Evolutionary conservation across 352 stramenopile genomes (phyloP).

Genomic region (Phytophthora syringae): DNA sequence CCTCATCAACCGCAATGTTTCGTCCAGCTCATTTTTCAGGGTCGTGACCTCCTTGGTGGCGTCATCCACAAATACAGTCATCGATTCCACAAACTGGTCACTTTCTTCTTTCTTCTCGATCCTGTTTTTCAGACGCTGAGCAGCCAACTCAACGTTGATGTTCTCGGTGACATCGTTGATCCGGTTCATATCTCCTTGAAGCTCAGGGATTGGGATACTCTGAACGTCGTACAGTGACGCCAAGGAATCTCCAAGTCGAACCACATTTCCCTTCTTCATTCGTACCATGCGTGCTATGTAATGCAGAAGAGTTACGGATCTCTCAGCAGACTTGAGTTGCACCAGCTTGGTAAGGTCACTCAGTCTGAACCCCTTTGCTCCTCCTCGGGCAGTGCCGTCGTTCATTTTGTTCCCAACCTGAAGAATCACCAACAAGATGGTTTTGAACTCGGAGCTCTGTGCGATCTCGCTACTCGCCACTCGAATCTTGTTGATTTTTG

Average conservation of each 20-base stretch:
- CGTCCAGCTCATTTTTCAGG: slow-evolving; percentile 60
- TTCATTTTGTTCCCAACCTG: slow-evolving; percentile 91
- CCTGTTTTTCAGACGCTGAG: slow-evolving; percentile 76
- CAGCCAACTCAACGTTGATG: slow-evolving; percentile 66
- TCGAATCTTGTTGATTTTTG: slow-evolving; percentile 69
- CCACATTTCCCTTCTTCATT: slow-evolving; percentile 67
- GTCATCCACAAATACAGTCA: slow-evolving; percentile 65
- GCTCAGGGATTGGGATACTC: slow-evolving; percentile 76
- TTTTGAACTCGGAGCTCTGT: slow-evolving; percentile 74
- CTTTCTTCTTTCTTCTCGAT: slow-evolving; percentile 72
- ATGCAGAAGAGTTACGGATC: slow-evolving; percentile 70
- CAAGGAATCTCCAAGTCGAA: slow-evolving; percentile 68
- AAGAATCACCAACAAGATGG: slow-evolving; percentile 69
- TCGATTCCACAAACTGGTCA: slow-evolving; percentile 70
- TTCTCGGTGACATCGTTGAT: slow-evolving; percentile 68
- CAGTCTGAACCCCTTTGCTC: slow-evolving; percentile 76
- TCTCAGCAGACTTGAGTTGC: slow-evolving; percentile 74
- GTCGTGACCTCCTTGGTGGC: slow-evolving; percentile 34
- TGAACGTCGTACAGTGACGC: slow-evolving; percentile 78
- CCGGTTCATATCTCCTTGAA: slow-evolving; percentile 74
- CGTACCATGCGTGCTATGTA: slow-evolving; percentile 78
- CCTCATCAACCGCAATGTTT: slow-evolving; percentile 51
- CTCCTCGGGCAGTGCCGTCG: slow-evolving; percentile 64
- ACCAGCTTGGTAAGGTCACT: slow-evolving; percentile 70
- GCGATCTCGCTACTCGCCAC: slow-evolving; percentile 64